phyloP scores from a whole-genome alignment of 768 basidiomycete genomes.

The Termitomyces sp. region DNA sequence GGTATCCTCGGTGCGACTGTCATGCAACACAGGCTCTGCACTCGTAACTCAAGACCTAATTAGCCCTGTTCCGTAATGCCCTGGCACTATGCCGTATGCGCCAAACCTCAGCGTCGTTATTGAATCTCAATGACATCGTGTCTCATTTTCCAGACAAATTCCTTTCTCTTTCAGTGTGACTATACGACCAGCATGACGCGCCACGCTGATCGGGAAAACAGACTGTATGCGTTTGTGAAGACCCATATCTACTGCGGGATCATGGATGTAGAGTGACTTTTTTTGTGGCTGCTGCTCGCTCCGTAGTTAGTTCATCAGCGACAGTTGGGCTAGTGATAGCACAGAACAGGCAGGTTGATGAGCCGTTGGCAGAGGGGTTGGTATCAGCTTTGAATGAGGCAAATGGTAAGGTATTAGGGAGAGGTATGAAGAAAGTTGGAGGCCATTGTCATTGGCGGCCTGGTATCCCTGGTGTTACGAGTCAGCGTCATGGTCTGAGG shows the following conservation, averaged over 20 bases:
- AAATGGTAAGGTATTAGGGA: too few species aligned
- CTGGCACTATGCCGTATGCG: conserved; percentile 15
- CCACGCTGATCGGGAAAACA: conserved; percentile 54
- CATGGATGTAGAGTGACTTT: conserved; percentile 46
- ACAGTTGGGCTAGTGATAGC: too few species aligned
- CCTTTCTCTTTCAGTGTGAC: conserved; percentile 22
- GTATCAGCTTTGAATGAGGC: too few species aligned
- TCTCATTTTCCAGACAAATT: conserved; percentile 20
- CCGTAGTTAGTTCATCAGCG: too few species aligned
- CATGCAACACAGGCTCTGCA: conserved; percentile 90
- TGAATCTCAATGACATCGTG: not conserved
- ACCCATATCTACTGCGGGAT: conserved; percentile 63
- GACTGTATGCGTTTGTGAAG: conserved; percentile 44
- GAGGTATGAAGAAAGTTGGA: too few species aligned
- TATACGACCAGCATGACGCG: conserved; percentile 30
- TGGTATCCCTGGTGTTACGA: too few species aligned
- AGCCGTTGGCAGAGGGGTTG: too few species aligned
- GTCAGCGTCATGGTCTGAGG: too few species aligned
- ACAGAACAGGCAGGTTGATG: too few species aligned
- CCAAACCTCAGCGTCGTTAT: not conserved
- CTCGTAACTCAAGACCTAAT: conserved; percentile 81
- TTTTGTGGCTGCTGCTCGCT: too few species aligned
- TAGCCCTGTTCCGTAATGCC: conserved; percentile 23
- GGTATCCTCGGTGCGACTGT: conserved; percentile 81
- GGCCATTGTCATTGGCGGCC: too few species aligned